Evolutionary conservation across 2,329 filamentous ascomycete species (phyloP).

Genomic region (Pseudogymnoascus sp.): DNA sequence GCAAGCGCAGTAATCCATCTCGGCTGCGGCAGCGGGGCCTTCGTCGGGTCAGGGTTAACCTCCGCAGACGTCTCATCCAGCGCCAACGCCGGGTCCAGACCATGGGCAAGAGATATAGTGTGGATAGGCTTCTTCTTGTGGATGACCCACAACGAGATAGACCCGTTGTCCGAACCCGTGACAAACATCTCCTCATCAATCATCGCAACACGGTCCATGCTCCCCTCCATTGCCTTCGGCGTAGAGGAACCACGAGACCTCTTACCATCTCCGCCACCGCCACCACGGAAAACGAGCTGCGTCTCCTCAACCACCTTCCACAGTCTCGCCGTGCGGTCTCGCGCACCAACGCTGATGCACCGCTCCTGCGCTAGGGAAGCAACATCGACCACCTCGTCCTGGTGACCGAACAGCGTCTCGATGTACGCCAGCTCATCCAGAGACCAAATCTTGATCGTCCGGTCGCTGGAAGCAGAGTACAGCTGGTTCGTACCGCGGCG

Average conservation of each 20-base stretch:
- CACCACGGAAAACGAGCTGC: conserved; percentile 89
- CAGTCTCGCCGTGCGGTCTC: conserved; percentile 82
- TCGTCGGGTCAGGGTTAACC: conserved; percentile 50
- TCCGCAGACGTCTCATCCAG: conserved; percentile 70
- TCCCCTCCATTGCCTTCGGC: conserved; percentile 60
- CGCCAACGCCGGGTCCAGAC: conserved; percentile 65
- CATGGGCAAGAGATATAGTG: conserved; percentile 74
- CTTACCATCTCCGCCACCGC: conserved; percentile 54
- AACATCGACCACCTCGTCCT: conserved; percentile 81
- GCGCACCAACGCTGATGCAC: conserved; percentile 81
- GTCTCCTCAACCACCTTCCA: conserved; percentile 97
- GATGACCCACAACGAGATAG: conserved; percentile 77
- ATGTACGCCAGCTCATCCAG: conserved; percentile 88
- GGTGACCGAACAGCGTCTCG: conserved; percentile 93
- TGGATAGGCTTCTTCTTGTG: conserved; percentile 93
- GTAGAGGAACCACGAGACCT: conserved; percentile 36
- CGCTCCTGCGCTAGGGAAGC: conserved; percentile 78
- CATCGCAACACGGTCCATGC: conserved; percentile 86
- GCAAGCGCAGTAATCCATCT: conserved; percentile 86
- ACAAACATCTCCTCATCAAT: conserved; percentile 85
- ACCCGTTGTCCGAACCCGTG: conserved; percentile 87
- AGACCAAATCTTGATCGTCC: conserved; percentile 93
- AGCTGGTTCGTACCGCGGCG: conserved; percentile 83
- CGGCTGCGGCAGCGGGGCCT: conserved; percentile 59
- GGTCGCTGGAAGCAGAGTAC: conserved; percentile 83